Base-by-base conservation (phyloP, 192 early-diverging fungal genomes). In the Endogone sp. region DNA sequence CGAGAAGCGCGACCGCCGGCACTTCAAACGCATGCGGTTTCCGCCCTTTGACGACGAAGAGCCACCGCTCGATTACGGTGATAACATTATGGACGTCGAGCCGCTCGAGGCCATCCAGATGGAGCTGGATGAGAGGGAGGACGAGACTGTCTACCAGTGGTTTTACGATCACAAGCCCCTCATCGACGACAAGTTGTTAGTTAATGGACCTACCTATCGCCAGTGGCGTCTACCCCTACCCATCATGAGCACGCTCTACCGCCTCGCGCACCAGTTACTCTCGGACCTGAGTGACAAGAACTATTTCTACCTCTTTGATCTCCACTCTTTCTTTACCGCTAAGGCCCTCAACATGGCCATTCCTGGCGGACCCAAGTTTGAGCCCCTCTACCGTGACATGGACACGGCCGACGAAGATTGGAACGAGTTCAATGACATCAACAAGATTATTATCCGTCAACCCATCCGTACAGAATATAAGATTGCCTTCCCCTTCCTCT, bases 371-470 rank as follows among this genome's bases (percentile, higher is more conserved):
- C 95, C 96, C 27, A 96, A 97, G 67, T 99, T 99, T 37, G 98
- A 99, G 81, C 96, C 98, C 8, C 83, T 99, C 31, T 93, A 92
- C 79, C 89, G 93, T n/a, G 98, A 99, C 79, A 87, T 95, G 71
- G 94, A 99, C 73, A 88, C 94, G 2, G 92, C 89, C 1, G 98
- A 99, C 78, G 96, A 99, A 76, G 98, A 99, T 83, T 99, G 98
- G 98, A 99, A 98, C 80, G 98, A 99, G 77, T 99, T 99, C 81
- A 99, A 99, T 82, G 98, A 99, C 75, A 98, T 99, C 84, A 95
- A 96, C 91, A 99, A 99, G 81, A 95, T 99, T 69, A 99, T 99
- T 66, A 97, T 99, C 65, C 92, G 98, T 56, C 96, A 99, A 74
- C 96, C 95, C 24, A 92, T 99, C 66, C 91, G 98, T 60, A 97